phyloP scores from a whole-genome alignment of 305 asterid species.

The Stenogyne calaminthoides region DNA sequence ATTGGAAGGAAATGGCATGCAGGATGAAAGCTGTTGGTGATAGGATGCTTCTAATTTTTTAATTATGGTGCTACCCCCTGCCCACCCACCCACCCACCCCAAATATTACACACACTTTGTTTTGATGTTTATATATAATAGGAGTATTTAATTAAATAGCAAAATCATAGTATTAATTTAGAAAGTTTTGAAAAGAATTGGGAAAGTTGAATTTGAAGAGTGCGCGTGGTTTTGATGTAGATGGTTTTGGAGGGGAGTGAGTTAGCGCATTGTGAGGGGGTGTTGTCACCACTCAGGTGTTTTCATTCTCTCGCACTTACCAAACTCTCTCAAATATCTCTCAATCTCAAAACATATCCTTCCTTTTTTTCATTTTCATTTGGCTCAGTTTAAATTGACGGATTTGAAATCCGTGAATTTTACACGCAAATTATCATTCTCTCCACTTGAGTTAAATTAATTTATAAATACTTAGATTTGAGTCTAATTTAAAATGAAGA shows the following conservation, averaged over 20 bases:
- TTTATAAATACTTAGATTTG: no score
- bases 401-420: no score
- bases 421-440: no score
- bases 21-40: constrained; percentile 49
- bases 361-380: not conserved
- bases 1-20: constrained; percentile 85
- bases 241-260: constrained; percentile 31
- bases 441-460: no score
- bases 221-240: constrained; percentile 40
- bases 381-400: no score
- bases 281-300: constrained; percentile 42
- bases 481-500: no score
- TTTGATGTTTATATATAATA: no score
- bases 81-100: not conserved
- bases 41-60: constrained; percentile 34
- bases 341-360: not conserved
- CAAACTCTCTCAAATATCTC: not conserved
- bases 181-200: no score
- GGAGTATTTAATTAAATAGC: no score
- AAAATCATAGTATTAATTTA: not conserved
- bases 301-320: not conserved
- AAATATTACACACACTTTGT: not conserved
- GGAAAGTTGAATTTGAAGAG: constrained; percentile 22
- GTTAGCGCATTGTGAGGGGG: constrained; percentile 38
- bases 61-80: not conserved